Evolutionary conservation across 2,329 filamentous ascomycete species (phyloP).

Genomic region (Emericellopsis cladophorae): DNA sequence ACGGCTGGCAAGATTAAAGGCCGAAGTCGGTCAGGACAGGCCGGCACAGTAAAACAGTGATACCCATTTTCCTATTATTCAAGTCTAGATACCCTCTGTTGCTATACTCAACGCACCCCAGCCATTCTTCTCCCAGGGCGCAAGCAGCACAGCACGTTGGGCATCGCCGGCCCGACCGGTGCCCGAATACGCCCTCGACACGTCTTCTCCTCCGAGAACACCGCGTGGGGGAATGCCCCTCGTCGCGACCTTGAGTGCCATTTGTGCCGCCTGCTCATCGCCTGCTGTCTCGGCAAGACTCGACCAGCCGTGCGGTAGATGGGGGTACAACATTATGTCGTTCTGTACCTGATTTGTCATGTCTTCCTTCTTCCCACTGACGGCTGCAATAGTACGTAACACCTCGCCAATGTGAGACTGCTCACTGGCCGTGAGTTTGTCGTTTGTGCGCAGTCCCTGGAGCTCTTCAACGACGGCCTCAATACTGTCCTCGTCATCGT

Average conservation of each 20-base stretch:
- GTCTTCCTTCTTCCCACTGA: constrained; percentile 36
- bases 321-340: constrained; percentile 71
- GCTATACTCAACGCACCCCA: constrained; percentile 44
- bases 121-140: constrained; percentile 60
- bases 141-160: constrained; percentile 64
- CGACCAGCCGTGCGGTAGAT: constrained; percentile 70
- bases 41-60: constrained; percentile 1
- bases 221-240: constrained; percentile 64
- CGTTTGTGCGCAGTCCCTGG: constrained; percentile 54
- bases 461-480: constrained; percentile 74
- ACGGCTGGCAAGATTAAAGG: constrained; percentile 56
- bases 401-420: constrained; percentile 62
- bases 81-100: not conserved
- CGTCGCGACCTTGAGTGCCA: constrained; percentile 70
- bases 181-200: constrained; percentile 62
- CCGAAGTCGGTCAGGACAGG: constrained; percentile 27
- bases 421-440: constrained; percentile 48
- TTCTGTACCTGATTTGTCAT: constrained; percentile 54
- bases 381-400: constrained; percentile 57
- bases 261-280: constrained; percentile 47
- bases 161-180: constrained; percentile 62
- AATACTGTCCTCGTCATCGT: constrained; percentile 65
- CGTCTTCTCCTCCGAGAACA: constrained; percentile 50
- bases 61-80: constrained; percentile 6
- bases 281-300: constrained; percentile 51